A percentile compares a stretch with the other conserved stretches of the same genome.
These are phyloP conservation scores for Calonectria fujianensis DNA, from an alignment of 2,329 filamentous ascomycete species.

Conservation along the genomic window DNA sequence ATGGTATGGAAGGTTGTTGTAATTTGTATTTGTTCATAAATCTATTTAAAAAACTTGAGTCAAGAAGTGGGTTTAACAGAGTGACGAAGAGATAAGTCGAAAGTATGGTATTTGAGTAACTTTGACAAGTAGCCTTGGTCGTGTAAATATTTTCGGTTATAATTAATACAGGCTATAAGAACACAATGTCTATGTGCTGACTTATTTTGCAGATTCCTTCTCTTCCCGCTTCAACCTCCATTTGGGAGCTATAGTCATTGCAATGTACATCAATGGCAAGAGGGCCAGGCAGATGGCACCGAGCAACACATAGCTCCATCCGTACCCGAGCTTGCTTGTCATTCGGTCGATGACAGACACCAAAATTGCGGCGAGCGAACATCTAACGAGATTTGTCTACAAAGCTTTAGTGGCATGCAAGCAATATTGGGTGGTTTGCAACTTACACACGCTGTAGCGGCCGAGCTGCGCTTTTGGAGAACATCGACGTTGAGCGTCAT, in stretches of 20 bases:
- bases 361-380: constrained; percentile 35
- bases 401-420: neutral
- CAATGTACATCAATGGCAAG: constrained; percentile 30
- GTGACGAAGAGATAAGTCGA: neutral
- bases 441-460: constrained; percentile 37
- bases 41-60: neutral
- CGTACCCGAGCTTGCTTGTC: constrained; percentile 34
- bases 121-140: neutral
- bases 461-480: constrained; percentile 35
- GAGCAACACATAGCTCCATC: constrained; percentile 38
- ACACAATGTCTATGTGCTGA: neutral
- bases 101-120: neutral
- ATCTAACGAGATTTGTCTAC: constrained; percentile 40
- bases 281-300: constrained; percentile 30
- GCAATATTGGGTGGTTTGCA: neutral
- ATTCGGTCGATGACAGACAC: constrained; percentile 38
- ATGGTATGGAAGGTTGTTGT: neutral
- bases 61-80: neutral
- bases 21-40: neutral
- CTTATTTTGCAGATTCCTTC: neutral
- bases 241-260: constrained; percentile 29
- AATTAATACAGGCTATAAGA: neutral
- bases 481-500: constrained; percentile 42
- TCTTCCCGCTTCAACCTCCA: constrained; percentile 31
- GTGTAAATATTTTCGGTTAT: neutral